These are phyloP conservation scores for Fragaria iinumae DNA, from an alignment of 306 rosid genomes.

Conservation along the genomic window DNA sequence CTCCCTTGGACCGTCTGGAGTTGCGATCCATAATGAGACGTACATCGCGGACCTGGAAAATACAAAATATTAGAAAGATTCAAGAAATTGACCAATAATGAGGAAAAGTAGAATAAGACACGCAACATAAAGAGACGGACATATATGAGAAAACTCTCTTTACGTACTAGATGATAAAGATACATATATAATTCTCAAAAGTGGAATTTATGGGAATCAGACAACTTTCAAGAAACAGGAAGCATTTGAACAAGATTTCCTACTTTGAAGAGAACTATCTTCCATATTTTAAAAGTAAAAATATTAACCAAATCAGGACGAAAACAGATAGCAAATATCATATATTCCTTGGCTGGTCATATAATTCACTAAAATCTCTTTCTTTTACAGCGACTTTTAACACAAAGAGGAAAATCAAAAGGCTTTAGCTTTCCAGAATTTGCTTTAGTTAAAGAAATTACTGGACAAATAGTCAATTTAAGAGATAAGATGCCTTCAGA, in stretches of 20 bases:
- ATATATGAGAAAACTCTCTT: not conserved
- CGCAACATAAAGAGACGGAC: not conserved
- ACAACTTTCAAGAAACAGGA: not conserved
- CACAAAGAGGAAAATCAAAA: not conserved
- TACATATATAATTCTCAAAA: not conserved
- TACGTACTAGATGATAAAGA: not conserved
- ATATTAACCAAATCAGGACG: not conserved
- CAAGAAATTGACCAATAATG: not conserved
- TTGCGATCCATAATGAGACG: constrained; percentile 97
- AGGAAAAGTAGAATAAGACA: not conserved
- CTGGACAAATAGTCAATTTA: not conserved
- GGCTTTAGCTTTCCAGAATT: not conserved
- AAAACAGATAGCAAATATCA: not conserved
- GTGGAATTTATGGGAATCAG: not conserved
- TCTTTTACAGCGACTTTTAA: not conserved
- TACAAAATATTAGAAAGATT: not conserved
- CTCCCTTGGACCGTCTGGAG: constrained; percentile 96
- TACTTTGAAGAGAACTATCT: not conserved
- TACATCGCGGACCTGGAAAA: constrained; percentile 87
- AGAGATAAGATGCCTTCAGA: not conserved
- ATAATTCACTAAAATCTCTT: not conserved
- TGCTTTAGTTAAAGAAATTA: not conserved
- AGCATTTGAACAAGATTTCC: not conserved
- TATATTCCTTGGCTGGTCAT: not conserved
- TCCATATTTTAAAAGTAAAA: not conserved